Conservation (phyloP, 2,329 filamentous ascomycete species). For the Mycocentrospora acerina region DNA sequence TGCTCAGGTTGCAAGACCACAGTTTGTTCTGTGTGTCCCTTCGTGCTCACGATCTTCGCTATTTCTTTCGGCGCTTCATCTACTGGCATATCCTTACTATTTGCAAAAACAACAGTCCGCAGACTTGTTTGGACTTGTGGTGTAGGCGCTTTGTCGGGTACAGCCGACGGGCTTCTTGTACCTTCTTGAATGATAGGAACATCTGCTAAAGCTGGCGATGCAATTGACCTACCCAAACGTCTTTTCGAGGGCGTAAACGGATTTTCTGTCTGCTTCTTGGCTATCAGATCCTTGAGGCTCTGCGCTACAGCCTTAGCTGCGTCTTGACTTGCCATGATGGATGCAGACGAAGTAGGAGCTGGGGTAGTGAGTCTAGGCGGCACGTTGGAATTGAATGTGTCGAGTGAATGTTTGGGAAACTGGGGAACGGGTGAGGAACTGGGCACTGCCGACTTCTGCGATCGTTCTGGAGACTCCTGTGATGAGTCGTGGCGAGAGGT, state of each 20-base stretch:
- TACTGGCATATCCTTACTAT: constrained; percentile 8
- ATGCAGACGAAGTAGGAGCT: constrained; percentile 8
- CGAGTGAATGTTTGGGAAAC: constrained; percentile 26
- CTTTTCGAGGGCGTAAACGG: constrained; percentile 10
- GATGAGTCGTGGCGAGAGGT: constrained; percentile 36
- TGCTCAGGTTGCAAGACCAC: not conserved
- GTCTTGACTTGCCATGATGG: constrained; percentile 18
- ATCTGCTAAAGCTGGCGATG: constrained; percentile 1
- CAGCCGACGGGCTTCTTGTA: constrained; percentile 38
- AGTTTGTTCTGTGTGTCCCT: too few species aligned
- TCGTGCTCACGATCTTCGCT: too few species aligned
- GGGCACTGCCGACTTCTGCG: constrained; percentile 1
- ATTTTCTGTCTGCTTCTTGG: constrained; percentile 10
- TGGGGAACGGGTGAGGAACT: constrained; percentile 22
- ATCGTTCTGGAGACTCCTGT: constrained; percentile 26
- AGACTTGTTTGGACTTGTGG: constrained; percentile 29
- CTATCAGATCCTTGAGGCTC: constrained; percentile 11
- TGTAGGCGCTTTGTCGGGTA: constrained; percentile 31
- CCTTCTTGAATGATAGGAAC: constrained; percentile 15
- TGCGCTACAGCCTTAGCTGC: constrained; percentile 6
- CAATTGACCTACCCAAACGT: constrained; percentile 3
- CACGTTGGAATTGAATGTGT: constrained; percentile 16
- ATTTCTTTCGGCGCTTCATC: constrained; percentile 4
- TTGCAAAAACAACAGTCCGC: constrained; percentile 25
- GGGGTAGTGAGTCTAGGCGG: constrained; percentile 23